Base-by-base conservation (phyloP, 2,329 filamentous ascomycete genomes). In the Emergomyces africanus region DNA sequence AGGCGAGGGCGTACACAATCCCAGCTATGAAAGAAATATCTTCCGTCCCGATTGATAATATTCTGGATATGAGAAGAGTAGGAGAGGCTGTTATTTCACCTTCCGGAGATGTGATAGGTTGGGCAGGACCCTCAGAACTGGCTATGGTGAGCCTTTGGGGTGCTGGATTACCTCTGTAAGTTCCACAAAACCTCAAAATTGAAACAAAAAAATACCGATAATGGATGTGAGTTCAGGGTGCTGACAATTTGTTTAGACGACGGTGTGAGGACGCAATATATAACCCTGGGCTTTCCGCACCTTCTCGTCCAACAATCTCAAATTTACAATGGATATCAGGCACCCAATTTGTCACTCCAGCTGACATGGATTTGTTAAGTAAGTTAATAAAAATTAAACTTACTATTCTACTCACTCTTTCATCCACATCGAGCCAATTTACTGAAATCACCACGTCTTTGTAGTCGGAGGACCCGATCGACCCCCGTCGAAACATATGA, bases 261-360 rank as follows among this genome's bases (percentile, higher is more conserved):
- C 73, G 69, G 49, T 75, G 77, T 18, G 75, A 83, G n/a, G 91
- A 96, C 69, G 83, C 79, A 8, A 78, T 99, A 2, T 83, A 89
- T 72, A 96, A 97, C 69, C 85, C 88, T 0, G 79, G 88, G 60
- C 81, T 89, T 0, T 69, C 81, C 18, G 81, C 88, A 25, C 92
- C 91, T 1, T 81, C 89, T 14, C 84, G 94, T 1, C 94, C 94
- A 0, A 96, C 90, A 0, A 99, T 99, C 61, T 95, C 89, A 23
- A 96, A 95, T 67, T 74, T 99, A 42, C 90, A 97, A 74, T 99
- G 94, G 94, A 90, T 99, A 57, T 88, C 90, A 0, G 94, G 94
- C 3, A 97, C 92, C 1, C 92, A 96, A 72, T 88, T 95, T 66
- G 82, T 99, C 51, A 90, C 89, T 1, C 87, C 89, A 0, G 80